Evolutionary conservation across 352 stramenopile species (phyloP).

Genomic region (Discostella stelligera): DNA sequence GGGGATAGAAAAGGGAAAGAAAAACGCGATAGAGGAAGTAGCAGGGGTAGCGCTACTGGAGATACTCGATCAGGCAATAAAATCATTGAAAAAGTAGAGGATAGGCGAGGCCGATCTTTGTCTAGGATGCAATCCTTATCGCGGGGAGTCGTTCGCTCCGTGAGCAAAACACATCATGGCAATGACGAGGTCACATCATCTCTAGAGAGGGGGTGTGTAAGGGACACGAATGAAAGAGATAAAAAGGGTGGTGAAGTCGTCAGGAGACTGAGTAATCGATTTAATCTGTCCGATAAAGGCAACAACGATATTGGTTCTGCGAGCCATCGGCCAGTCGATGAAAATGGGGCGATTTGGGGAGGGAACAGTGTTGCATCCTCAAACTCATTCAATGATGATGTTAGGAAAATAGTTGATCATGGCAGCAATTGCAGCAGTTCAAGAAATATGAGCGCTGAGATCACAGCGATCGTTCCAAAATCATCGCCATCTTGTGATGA

Average conservation of each 20-base stretch:
- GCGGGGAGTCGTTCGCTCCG: background rate
- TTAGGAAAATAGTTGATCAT: background rate
- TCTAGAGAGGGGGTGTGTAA: background rate
- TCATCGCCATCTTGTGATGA: background rate
- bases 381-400: background rate
- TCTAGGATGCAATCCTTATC: background rate
- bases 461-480: background rate
- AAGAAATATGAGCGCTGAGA: background rate
- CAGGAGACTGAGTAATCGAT: background rate
- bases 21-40: background rate
- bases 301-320: background rate
- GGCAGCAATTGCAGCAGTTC: background rate
- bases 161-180: background rate
- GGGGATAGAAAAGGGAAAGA: background rate
- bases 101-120: background rate
- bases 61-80: too few species aligned
- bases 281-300: background rate
- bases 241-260: background rate
- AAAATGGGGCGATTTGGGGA: background rate
- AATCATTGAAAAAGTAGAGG: background rate
- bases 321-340: background rate
- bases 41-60: background rate
- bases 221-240: background rate
- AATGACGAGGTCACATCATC: background rate
- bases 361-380: background rate